phyloP scores from a whole-genome alignment of 139 green algal genomes.

The Yamagishiella unicocca region DNA sequence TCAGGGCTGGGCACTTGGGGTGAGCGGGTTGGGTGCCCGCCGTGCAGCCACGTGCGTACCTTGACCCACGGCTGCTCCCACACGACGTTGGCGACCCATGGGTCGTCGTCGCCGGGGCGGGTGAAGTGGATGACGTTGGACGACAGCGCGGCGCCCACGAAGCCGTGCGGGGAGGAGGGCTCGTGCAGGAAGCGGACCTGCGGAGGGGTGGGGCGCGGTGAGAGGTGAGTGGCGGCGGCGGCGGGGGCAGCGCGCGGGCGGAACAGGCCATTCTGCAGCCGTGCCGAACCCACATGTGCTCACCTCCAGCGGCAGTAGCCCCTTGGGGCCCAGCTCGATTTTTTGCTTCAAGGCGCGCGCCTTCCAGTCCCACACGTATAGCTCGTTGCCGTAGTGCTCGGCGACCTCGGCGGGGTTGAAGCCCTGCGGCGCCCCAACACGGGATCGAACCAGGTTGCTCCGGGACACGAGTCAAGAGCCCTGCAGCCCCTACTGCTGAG shows the following conservation, averaged over 20 bases:
- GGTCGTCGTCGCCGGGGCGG: constrained; percentile 47
- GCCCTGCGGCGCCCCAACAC: constrained; percentile 63
- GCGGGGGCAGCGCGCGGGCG: background rate
- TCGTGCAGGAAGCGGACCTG: constrained; percentile 86
- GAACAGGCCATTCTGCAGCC: too few species aligned
- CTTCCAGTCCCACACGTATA: constrained; percentile 88
- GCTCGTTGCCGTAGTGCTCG: constrained; percentile 68
- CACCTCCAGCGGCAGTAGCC: constrained; percentile 85
- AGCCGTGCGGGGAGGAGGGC: constrained; percentile 75
- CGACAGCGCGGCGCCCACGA: constrained; percentile 81
- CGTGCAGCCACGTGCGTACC: constrained; percentile 30
- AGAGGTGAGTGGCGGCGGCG: background rate
- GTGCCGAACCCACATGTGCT: background rate
- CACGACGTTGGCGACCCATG: constrained; percentile 46
- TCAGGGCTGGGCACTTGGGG: too few species aligned
- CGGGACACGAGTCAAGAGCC: too few species aligned
- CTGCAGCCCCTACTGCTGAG: too few species aligned
- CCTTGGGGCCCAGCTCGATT: constrained; percentile 80
- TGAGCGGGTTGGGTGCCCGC: too few species aligned
- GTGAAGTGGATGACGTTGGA: constrained; percentile 82
- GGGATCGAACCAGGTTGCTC: too few species aligned
- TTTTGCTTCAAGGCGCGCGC: constrained; percentile 66
- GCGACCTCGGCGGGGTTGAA: constrained; percentile 77
- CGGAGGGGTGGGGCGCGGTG: too few species aligned
- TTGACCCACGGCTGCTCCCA: constrained; percentile 72